Percentiles rank a stretch among this genome's conserved stretches.
Conservation (phyloP, 2,329 filamentous ascomycete species). For the Colletotrichum agaves region DNA sequence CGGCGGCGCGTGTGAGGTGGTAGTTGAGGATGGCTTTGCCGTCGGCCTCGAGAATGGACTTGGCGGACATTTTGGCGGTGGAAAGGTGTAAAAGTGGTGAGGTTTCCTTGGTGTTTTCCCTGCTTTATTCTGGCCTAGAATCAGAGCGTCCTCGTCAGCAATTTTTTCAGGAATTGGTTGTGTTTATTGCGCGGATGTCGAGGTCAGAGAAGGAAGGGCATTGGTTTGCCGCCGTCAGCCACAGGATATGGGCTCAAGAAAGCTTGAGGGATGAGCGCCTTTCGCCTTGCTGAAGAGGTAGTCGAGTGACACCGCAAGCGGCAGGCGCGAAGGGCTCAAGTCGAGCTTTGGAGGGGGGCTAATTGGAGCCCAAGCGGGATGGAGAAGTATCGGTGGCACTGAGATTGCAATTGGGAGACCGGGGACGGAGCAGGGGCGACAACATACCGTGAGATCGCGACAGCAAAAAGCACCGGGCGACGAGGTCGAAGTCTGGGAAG, state of each 20-base stretch:
- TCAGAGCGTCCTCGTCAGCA: constrained; percentile 19
- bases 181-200: constrained; percentile 2
- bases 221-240: constrained; percentile 6
- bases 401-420: constrained; percentile 14
- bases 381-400: constrained; percentile 9
- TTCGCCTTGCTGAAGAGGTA: constrained; percentile 1
- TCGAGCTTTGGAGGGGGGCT: constrained; percentile 24
- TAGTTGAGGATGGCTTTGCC: constrained; percentile 99
- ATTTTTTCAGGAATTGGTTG: constrained; percentile 8
- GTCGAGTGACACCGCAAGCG: constrained; percentile 34
- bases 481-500: constrained; percentile 34
- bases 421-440: not conserved
- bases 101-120: constrained; percentile 31
- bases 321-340: constrained; percentile 6
- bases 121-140: constrained; percentile 26
- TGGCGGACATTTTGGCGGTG: constrained; percentile 66
- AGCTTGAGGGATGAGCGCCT: not conserved
- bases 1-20: constrained; percentile 95
- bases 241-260: constrained; percentile 6
- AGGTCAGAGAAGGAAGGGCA: not conserved
- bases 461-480: constrained; percentile 30
- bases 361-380: constrained; percentile 4
- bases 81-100: constrained; percentile 20
- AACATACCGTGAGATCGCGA: constrained; percentile 32
- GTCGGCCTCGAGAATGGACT: constrained; percentile 98